A percentile compares a stretch with the other conserved stretches of the same genome.
These are phyloP conservation scores for Pleurotus djamor DNA, from an alignment of 768 basidiomycete genomes.

Conservation along the genomic window DNA sequence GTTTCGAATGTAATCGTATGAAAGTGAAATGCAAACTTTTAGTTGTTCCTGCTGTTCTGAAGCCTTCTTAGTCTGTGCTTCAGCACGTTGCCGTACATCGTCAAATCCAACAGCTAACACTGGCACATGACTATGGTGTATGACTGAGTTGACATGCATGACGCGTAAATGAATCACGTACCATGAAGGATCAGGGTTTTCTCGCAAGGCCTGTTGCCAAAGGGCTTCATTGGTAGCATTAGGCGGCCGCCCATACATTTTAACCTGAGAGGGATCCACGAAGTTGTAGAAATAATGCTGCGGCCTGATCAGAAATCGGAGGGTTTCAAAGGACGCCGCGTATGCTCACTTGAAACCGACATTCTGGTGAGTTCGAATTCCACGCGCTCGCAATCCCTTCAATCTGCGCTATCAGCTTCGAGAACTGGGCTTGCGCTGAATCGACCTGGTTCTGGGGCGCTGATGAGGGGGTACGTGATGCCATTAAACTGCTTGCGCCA, in stretches of 20 bases:
- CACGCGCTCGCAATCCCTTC: conserved; percentile 68
- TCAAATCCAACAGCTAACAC: conserved; percentile 82
- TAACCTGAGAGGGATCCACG: conserved; percentile 67
- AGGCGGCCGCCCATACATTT: conserved; percentile 65
- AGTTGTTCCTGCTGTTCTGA: conserved; percentile 66
- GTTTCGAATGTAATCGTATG: neutral
- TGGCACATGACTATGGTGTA: conserved; percentile 60
- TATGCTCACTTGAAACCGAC: conserved; percentile 73
- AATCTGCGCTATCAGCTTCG: conserved; percentile 53
- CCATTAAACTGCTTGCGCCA: conserved; percentile 27
- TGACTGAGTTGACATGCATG: neutral
- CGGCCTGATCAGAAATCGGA: neutral
- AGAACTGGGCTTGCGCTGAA: conserved; percentile 52
- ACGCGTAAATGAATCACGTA: conserved; percentile 26
- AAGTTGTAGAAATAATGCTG: conserved; percentile 86
- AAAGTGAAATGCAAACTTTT: conserved; percentile 39
- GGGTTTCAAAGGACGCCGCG: neutral
- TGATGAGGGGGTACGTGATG: conserved; percentile 33
- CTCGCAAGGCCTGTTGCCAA: conserved; percentile 78
- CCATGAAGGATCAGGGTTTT: conserved; percentile 84
- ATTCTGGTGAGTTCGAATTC: conserved; percentile 65
- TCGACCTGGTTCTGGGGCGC: conserved; percentile 51
- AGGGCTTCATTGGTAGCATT: conserved; percentile 69
- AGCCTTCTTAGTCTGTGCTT: conserved; percentile 69
- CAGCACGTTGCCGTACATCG: conserved; percentile 74